A percentile compares a stretch with the other conserved stretches of the same genome.
Conservation (phyloP, 768 basidiomycete species). For the Tricholoma furcatifolium region DNA sequence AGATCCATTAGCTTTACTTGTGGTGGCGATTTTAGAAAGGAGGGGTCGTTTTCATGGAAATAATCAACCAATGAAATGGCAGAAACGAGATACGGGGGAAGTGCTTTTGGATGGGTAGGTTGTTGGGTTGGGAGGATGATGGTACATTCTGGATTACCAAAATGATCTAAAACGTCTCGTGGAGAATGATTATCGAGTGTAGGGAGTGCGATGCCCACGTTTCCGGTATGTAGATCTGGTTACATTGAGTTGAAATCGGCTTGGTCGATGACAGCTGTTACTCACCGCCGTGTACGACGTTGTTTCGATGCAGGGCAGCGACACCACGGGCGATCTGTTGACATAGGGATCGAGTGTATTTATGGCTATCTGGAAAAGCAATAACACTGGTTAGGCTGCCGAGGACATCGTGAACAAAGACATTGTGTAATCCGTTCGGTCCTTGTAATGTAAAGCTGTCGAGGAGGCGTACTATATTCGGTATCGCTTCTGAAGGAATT, state of each 20-base stretch:
- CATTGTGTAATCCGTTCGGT: constrained; percentile 12
- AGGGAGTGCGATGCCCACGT: constrained; percentile 12
- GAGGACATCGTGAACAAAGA: constrained; percentile 11
- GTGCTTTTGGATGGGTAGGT: not conserved
- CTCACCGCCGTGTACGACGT: constrained; percentile 12
- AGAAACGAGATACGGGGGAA: constrained; percentile 10
- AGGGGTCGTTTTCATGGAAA: not conserved
- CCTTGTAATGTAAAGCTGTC: not conserved
- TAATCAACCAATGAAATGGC: constrained; percentile 10
- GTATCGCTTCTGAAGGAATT: not conserved
- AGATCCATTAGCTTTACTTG: constrained; percentile 12
- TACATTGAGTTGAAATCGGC: not conserved
- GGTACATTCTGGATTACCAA: constrained; percentile 8
- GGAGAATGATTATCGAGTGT: constrained; percentile 1
- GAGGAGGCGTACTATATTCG: constrained; percentile 5
- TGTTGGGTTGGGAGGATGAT: constrained; percentile 2
- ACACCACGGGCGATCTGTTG: constrained; percentile 8
- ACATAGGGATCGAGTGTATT: constrained; percentile 2
- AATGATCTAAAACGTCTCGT: constrained; percentile 6
- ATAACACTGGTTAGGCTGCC: not conserved
- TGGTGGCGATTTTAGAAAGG: not conserved
- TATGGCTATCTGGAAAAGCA: not conserved
- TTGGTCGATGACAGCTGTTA: not conserved
- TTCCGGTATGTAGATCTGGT: constrained; percentile 13
- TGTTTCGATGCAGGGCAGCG: constrained; percentile 9